These are phyloP conservation scores for Penicillium sp. DNA, from an alignment of 2,329 filamentous ascomycete genomes.

Conservation along the genomic window DNA sequence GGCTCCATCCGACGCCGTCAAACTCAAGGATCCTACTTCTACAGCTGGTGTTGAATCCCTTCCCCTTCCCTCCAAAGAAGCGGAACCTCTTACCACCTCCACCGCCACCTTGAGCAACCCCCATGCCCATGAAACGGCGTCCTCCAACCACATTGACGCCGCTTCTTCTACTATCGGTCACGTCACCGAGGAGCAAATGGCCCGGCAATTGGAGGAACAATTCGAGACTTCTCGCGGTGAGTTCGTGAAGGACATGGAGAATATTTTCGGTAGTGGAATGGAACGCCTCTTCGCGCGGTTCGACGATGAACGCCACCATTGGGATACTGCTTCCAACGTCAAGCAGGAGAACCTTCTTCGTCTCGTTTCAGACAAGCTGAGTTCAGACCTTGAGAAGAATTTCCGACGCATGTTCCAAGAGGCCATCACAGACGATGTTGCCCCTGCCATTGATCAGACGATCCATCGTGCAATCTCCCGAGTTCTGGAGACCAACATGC, in stretches of 20 bases:
- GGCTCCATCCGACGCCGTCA: constrained; percentile 45
- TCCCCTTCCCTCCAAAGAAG: constrained; percentile 10
- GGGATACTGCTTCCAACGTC: constrained; percentile 63
- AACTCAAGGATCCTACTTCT: constrained; percentile 41
- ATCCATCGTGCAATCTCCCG: constrained; percentile 38
- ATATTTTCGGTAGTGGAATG: constrained; percentile 49
- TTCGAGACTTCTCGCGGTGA: constrained; percentile 56
- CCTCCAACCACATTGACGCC: constrained; percentile 51
- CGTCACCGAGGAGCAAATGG: no score
- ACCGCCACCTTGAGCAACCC: constrained; percentile 8
- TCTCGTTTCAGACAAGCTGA: constrained; percentile 67
- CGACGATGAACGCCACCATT: constrained; percentile 68
- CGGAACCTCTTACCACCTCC: constrained; percentile 16
- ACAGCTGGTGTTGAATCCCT: constrained; percentile 17
- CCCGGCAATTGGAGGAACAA: constrained; percentile 54
- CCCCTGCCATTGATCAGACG: constrained; percentile 71
- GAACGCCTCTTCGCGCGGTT: constrained; percentile 58
- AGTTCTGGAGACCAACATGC: constrained; percentile 64
- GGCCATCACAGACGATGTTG: constrained; percentile 72
- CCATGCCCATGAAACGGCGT: not conserved
- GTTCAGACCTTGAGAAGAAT: constrained; percentile 73
- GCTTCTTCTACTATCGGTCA: constrained; percentile 29
- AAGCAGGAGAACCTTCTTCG: constrained; percentile 70
- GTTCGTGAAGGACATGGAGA: constrained; percentile 40
- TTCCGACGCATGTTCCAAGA: constrained; percentile 73